Evolutionary conservation across 805 yeast genomes (phyloP), one percentile per base, ranked within the genome.

Genomic region (Candida sphagnicola): DNA sequence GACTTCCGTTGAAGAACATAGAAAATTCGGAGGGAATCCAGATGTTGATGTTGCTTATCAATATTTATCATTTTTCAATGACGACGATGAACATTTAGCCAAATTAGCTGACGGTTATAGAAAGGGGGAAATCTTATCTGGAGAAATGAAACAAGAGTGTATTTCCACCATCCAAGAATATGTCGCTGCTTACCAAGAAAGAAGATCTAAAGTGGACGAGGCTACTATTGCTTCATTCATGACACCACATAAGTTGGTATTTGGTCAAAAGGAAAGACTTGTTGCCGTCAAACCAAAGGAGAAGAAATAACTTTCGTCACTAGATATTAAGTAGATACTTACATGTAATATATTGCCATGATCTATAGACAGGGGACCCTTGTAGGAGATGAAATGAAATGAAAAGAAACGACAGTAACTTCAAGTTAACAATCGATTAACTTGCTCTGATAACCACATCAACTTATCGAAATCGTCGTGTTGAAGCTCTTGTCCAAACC

Each of bases 11-110:
- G 99, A 93, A 61, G 95, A 88, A 53, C 99, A 93, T 67, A 80
- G 96, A 63, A 71, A 72, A 61, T 70, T 72, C 39, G 99, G 99
- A 40, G 99, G 98, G 55, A 75, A 93, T 58, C 95, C 96, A 34
- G 97, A 91, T 48, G 83, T 90, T 25, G 99, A 93, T 61, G 96
- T 93, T 40, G 87, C 99, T 2, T 93, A 71, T 69, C 98, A 93
- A 67, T 93, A 93, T 60, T 68, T 93, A 46, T 77, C 89, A 4
- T 93, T 93, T 70, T 90, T 93, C 74, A 67, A 78, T 35, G 86
- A 88, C 49, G 98, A 91, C 59, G 98, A 93, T 57, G 90, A 70
- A 29, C 78, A 84, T 53, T 72, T 93, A 53, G 72, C 70, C 39
- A 65, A 73, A 34, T 67, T 82, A 50, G 77, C 80, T 42, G 74